Percentiles rank a stretch among this genome's conserved stretches.
Conservation (phyloP, 306 rosid genomes). For the Fragaria nilgerrensis region DNA sequence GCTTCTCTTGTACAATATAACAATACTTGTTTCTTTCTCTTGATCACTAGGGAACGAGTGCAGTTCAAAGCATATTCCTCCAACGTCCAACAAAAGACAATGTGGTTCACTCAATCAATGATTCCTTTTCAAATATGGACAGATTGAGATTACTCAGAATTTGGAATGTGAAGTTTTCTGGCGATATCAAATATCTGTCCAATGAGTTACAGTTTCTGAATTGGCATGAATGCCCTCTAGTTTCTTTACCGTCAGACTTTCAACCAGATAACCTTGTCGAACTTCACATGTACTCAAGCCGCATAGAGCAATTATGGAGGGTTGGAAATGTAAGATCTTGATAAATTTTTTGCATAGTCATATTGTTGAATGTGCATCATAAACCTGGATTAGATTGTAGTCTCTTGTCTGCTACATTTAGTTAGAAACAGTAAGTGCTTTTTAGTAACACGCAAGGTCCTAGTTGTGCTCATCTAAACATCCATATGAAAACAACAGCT, state of each 20-base stretch:
- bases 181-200: neutral
- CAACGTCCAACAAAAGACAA: neutral
- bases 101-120: neutral
- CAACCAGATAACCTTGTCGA: neutral
- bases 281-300: neutral
- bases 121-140: neutral
- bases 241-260: neutral
- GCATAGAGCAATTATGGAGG: neutral
- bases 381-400: too few species aligned
- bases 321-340: too few species aligned
- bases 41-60: neutral
- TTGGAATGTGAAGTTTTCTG: neutral
- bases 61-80: neutral
- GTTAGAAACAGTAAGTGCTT: too few species aligned
- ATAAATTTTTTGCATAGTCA: too few species aligned
- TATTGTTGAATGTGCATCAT: too few species aligned
- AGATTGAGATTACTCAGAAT: neutral
- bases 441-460: too few species aligned
- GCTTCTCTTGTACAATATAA: too few species aligned
- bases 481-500: too few species aligned
- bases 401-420: too few species aligned
- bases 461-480: too few species aligned
- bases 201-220: neutral
- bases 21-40: neutral
- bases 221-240: neutral